Percentiles rank a stretch among this genome's conserved stretches.
Conservation (phyloP, 441 rosid genomes). For the Erysimum cheiri region DNA sequence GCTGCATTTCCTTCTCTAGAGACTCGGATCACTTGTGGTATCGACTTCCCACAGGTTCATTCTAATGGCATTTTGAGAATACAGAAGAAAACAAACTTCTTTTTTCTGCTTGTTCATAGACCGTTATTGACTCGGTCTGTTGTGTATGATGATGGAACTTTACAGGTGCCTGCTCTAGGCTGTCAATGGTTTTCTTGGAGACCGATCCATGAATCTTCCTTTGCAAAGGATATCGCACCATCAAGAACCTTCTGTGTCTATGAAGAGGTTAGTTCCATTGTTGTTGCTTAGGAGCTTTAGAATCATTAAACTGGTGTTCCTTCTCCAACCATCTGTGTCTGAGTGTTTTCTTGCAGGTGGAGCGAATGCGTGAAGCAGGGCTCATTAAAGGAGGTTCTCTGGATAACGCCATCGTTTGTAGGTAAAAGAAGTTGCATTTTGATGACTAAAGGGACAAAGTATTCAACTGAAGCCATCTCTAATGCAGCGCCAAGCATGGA, state of each 20-base stretch:
- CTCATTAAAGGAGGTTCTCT: slow-evolving; percentile 86
- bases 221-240: slow-evolving; percentile 63
- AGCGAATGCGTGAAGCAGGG: slow-evolving; percentile 69
- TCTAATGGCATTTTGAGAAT: not conserved
- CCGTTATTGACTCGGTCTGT: slow-evolving; percentile 7
- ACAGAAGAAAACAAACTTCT: not conserved
- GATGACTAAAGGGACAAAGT: not conserved
- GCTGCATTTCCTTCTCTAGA: slow-evolving; percentile 67
- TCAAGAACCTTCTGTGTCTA: slow-evolving; percentile 84
- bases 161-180: slow-evolving; percentile 73
- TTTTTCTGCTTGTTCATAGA: not conserved
- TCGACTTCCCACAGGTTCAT: slow-evolving; percentile 75
- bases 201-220: slow-evolving; percentile 50
- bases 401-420: slow-evolving; percentile 85
- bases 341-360: slow-evolving; percentile 57
- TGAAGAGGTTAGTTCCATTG: slow-evolving; percentile 66
- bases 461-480: not conserved
- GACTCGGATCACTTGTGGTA: slow-evolving; percentile 73
- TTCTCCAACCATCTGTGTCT: slow-evolving; percentile 12
- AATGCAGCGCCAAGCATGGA: slow-evolving; percentile 68
- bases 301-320: slow-evolving; percentile 4
- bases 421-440: slow-evolving; percentile 54
- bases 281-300: slow-evolving; percentile 1
- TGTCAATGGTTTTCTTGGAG: slow-evolving; percentile 84
- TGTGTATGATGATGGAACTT: slow-evolving; percentile 26